phyloP scores from a whole-genome alignment of 2,329 filamentous ascomycete genomes.

The Aspergillus sp. region DNA sequence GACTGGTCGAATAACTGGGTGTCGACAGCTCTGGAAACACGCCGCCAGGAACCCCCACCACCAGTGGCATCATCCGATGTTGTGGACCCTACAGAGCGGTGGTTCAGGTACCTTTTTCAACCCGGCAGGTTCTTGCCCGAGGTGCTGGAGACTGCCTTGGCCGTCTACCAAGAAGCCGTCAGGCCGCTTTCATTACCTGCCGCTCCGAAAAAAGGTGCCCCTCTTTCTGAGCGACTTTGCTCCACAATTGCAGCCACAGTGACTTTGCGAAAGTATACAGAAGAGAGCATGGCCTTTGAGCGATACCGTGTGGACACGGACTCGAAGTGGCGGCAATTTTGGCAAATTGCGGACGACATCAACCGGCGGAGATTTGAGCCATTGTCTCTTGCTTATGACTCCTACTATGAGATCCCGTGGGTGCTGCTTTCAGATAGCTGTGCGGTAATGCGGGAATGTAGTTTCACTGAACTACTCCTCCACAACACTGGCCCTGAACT shows the following conservation, averaged over 20 bases:
- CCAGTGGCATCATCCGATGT: constrained; percentile 54
- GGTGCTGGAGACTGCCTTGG: constrained; percentile 73
- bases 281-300: constrained; percentile 63
- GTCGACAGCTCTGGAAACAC: constrained; percentile 53
- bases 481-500: constrained; percentile 51
- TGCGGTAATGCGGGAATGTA: constrained; percentile 70
- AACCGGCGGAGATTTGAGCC: constrained; percentile 79
- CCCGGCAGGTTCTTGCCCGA: constrained; percentile 72
- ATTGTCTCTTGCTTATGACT: constrained; percentile 66
- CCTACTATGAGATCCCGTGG: constrained; percentile 65
- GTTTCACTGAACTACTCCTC: constrained; percentile 62
- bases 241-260: constrained; percentile 62
- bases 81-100: constrained; percentile 68
- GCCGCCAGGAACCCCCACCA: constrained; percentile 44
- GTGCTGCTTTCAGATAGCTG: constrained; percentile 73
- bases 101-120: constrained; percentile 73
- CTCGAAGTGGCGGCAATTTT: constrained; percentile 82
- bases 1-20: constrained; percentile 64
- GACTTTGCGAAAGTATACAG: constrained; percentile 51
- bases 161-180: constrained; percentile 64
- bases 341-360: constrained; percentile 72
- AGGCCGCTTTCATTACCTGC: constrained; percentile 33
- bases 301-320: constrained; percentile 65
- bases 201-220: constrained; percentile 39
- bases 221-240: constrained; percentile 67